Evolutionary conservation across 441 rosid species (phyloP), one percentile per base, ranked within the genome.

Genomic region (Viola pubescens): DNA sequence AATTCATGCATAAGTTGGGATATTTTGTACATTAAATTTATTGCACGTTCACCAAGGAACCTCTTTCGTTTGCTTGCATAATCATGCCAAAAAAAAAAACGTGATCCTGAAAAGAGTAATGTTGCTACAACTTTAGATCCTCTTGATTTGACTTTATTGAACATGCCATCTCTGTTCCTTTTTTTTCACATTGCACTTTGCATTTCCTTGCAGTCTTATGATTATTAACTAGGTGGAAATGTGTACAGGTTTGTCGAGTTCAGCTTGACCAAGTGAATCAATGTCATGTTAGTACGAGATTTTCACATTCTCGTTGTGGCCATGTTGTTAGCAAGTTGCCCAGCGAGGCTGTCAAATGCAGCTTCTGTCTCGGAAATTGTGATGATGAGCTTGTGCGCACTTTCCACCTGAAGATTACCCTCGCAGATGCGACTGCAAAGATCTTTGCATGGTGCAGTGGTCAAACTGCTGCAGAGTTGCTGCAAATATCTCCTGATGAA

Each of bases 401-500:
- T 48, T 83, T 86, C 75, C 64, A 76, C 64, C 58, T 86, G 74
- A 77, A 73, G 72, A 72, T 83, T 66, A 76, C 78, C 52, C 70
- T 86, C 54, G 82, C 89, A 6, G 89, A 83, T 39, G 72, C 81
- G 41, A 76, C 57, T 63, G 75, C 73, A 37, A 88, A 80, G 76
- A 54, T 82, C 50, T 66, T 77, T 62, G 86, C 85, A 37, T 86
- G 95, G 95, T 86, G 94, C 56, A 74, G 79, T 0, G 94, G 95
- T 67, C 88, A 85, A 71, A 86, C 95, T 6, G 97, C 99, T 42
- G 61, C 81, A 19, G 96, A 82, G 79, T 74, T 94, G 72, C 85
- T 94, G 73, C 85, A 94, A 70, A 86, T 94, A 43, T 84, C 97
- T 37, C 82, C 97, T 0, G 86, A 77, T 42, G 97, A 90, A 69